Base-by-base conservation (phyloP, 768 basidiomycete species). In the Multifurca ochricompacta region DNA sequence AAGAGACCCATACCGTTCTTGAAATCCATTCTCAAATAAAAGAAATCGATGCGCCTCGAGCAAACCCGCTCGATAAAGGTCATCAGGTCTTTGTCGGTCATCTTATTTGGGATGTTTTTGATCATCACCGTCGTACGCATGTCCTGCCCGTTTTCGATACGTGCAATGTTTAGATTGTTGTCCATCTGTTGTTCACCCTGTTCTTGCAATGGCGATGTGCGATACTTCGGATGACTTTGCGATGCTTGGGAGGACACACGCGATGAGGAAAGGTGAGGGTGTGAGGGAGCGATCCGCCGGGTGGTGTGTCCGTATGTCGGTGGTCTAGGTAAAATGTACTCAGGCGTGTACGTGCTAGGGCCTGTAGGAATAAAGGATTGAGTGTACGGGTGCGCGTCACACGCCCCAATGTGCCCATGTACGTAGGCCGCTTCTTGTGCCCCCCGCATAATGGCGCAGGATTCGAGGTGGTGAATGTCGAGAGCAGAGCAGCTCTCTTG, bases 41-140 rank as follows among this genome's bases (percentile, higher is more conserved):
- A 73, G 66, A 93, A 92, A 69, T 93, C 91, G 56, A 88, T 86
- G 51, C 75, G 75, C 37, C 86, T 74, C n/a, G 81, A 79, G 66
- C 84, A 87, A 23, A 88, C 87, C 57, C 79, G 77, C 47, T 70
- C 76, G 58, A 88, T 88, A 63, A 80, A 91, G 35, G 69, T 68
- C 54, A 82, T 73, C 62, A 90, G 65, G 59, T 90, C 85, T 63
- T 73, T 76, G 68, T 89, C 85, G 58, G 75, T 84, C 86, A 90
- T 88, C 68, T 92, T 91, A 70, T 93, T 94, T 3, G 91, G 91
- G 41, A 94, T 88, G 64, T 94, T 94, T 71, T 92, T 91, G 58
- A 89, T 81, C 87, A 90, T 91, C 44, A 91, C 82, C 27, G 90
- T 91, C 31, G 88, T 89, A 30, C 90, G 76, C 32, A 83, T 89